Conservation (phyloP, 2,329 filamentous ascomycete genomes). For the Coniochaeta sp. region DNA sequence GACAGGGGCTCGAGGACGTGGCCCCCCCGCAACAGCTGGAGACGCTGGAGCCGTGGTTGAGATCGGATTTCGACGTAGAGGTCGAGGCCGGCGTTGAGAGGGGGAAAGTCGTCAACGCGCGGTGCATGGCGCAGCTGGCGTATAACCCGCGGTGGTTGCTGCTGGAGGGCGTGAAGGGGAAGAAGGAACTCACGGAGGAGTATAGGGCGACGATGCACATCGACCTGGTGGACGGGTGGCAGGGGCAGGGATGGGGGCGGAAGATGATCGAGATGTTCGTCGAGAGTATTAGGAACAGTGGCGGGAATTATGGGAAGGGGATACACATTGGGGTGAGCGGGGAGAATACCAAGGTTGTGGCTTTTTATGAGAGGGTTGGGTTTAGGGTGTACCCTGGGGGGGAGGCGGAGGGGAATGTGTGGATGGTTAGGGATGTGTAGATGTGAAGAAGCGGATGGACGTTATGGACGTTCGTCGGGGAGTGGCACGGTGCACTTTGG, state of each 20-base stretch:
- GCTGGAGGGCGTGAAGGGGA: conserved; percentile 23
- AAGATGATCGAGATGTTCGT: conserved; percentile 33
- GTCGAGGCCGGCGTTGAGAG: conserved; percentile 11
- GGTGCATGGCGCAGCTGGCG: conserved; percentile 32
- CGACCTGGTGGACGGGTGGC: conserved; percentile 34
- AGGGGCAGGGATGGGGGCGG: conserved; percentile 37
- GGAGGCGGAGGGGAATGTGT: conserved; percentile 26
- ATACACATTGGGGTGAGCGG: conserved; percentile 35
- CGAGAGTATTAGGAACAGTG: conserved; percentile 23
- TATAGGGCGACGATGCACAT: conserved; percentile 43
- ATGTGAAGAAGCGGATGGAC: too few species aligned
- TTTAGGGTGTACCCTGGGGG: conserved; percentile 31
- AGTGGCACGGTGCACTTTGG: too few species aligned
- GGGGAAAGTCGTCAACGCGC: conserved; percentile 17
- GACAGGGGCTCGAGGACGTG: conserved; percentile 14
- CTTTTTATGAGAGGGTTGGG: conserved; percentile 40
- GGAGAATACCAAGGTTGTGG: conserved; percentile 40
- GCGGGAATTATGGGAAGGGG: conserved; percentile 24
- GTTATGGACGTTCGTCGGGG: too few species aligned
- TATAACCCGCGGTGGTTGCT: conserved; percentile 33
- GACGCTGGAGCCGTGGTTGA: conserved; percentile 24
- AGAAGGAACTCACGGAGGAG: conserved; percentile 22
- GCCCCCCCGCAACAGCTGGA: conserved; percentile 19
- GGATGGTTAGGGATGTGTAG: conserved; percentile 34
- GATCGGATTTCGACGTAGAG: too few species aligned